Base-by-base conservation (phyloP, 1,139 yeast species). In the Meyerozyma athensensis region DNA sequence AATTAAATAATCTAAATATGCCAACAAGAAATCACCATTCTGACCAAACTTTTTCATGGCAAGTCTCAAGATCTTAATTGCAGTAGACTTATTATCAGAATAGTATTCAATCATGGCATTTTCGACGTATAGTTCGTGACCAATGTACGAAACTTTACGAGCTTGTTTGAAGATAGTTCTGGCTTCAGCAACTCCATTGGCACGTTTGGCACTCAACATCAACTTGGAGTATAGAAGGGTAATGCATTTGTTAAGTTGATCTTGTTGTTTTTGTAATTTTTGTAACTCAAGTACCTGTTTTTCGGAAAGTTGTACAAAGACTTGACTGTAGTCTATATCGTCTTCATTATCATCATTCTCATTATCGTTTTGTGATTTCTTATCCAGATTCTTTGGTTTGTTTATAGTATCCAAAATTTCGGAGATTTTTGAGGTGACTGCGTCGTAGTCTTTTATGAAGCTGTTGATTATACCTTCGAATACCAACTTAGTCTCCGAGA, bases 71-170 rank as follows among this genome's bases (percentile, higher is more conserved):
- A 90, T 81, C 53, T 82, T 82, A 38, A 76, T 67, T 0, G 97
- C 92, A 30, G 85, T 79, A 38, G 79, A 81, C 36, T 74, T 68
- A 45, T 83, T 72, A 41, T 74, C 74, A 33, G 82, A 75, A 50
- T 80, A 81, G 50, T 78, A 81, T 55, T 92, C 98, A 68, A 90
- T 71, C 54, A 79, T 69, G 0, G 97, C 95, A 49, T 86, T 83
- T 38, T 86, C 94, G 19, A 82, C 81, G 57, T 75, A 92, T 22
- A 92, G 74, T 47, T 86, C 87, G 63, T 79, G 79, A 0, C 95
- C 83, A 34, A 85, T 61, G 8, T 65, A 60, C 21, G 68, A 66
- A 46, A 73, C 71, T 48, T 75, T 72, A 40, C 77, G 62, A 28
- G 80, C 79, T 44, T 70, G 74, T 39, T 84, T 73, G 53, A 83